Conservation (phyloP, 2,329 filamentous ascomycete species). For the Bretziella fagacearum region DNA sequence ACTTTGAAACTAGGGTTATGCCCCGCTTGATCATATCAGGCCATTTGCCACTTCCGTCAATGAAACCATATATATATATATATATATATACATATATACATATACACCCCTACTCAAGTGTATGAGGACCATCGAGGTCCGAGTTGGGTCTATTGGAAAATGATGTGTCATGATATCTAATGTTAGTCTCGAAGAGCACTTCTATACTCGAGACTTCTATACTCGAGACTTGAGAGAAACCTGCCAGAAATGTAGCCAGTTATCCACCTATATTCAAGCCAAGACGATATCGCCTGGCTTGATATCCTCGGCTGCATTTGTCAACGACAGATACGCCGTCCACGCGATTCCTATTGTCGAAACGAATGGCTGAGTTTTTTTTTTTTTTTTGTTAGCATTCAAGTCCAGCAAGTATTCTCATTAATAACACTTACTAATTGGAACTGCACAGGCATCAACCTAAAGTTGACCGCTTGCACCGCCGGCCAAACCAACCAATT, state of each 20-base stretch:
- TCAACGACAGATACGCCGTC: constrained; percentile 90
- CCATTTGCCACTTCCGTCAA: too few species aligned
- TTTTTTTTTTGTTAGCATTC: neutral
- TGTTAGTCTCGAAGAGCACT: too few species aligned
- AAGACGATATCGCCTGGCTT: constrained; percentile 1
- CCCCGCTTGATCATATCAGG: too few species aligned
- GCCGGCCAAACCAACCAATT: constrained; percentile 92
- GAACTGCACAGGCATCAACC: constrained; percentile 84
- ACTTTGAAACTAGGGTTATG: too few species aligned
- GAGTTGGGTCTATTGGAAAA: too few species aligned
- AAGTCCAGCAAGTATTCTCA: neutral
- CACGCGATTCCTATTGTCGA: constrained; percentile 91
- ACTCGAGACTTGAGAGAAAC: too few species aligned
- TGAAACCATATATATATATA: too few species aligned
- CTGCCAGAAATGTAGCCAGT: neutral
- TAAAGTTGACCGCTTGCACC: constrained; percentile 93
- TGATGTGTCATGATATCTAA: too few species aligned
- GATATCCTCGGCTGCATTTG: constrained; percentile 66
- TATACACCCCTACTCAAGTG: too few species aligned
- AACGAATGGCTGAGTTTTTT: constrained; percentile 59
- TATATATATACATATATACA: too few species aligned
- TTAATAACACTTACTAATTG: constrained; percentile 79
- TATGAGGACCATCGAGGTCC: too few species aligned
- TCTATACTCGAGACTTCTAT: too few species aligned
- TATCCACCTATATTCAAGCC: neutral